These are phyloP conservation scores for Imleria badia DNA, from an alignment of 768 basidiomycete species.

Conservation along the genomic window DNA sequence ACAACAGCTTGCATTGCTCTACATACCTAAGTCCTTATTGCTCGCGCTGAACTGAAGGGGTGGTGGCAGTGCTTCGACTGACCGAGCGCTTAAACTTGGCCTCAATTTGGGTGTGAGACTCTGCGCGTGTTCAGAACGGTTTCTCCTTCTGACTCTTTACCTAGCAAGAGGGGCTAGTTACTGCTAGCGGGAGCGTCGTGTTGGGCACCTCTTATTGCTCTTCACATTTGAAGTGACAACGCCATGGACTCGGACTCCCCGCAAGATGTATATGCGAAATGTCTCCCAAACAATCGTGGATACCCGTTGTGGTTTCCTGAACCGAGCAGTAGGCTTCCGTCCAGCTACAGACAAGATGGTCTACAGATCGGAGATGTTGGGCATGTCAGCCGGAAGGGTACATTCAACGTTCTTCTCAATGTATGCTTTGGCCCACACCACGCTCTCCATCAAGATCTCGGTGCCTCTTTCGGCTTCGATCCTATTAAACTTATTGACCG, in stretches of 20 bases:
- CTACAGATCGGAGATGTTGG: constrained; percentile 37
- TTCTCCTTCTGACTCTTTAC: too few species aligned
- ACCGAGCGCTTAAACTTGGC: too few species aligned
- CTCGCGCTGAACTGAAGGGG: too few species aligned
- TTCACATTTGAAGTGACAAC: background rate
- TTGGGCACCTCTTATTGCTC: background rate
- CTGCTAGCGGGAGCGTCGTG: too few species aligned
- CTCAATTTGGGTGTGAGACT: too few species aligned
- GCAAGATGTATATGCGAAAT: constrained; percentile 10
- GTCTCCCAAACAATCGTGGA: constrained; percentile 19
- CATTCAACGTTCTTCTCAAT: constrained; percentile 34
- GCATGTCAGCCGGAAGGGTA: constrained; percentile 23
- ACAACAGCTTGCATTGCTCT: too few species aligned
- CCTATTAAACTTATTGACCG: background rate
- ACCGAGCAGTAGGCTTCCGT: constrained; percentile 20
- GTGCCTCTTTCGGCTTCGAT: background rate
- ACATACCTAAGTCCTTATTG: too few species aligned
- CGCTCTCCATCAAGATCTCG: background rate
- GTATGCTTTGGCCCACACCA: constrained; percentile 8
- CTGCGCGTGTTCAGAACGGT: too few species aligned
- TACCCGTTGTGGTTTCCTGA: constrained; percentile 33
- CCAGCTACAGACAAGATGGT: constrained; percentile 22
- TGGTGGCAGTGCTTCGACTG: too few species aligned
- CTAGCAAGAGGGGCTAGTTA: too few species aligned
- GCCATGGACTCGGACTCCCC: background rate